These are phyloP conservation scores for Amoebophrya sp. DNA, from an alignment of 169 alveolate genomes.

Conservation along the genomic window DNA sequence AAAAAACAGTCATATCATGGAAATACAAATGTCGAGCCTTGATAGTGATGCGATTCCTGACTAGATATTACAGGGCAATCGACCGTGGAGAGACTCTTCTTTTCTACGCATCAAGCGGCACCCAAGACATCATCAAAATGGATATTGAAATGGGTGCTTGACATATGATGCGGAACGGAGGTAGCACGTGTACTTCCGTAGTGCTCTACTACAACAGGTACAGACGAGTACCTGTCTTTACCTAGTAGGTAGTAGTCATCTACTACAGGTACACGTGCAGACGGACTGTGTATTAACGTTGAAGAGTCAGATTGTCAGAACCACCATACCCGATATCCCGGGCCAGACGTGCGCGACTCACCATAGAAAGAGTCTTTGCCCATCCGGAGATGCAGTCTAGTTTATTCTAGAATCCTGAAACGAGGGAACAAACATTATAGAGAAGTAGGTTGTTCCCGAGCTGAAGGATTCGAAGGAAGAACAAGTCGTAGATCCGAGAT, in stretches of 20 bases:
- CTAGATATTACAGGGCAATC: not conserved
- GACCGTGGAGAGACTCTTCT: not conserved
- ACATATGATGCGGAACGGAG: constrained; percentile 12
- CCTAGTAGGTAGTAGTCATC: not conserved
- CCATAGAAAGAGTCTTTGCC: not conserved
- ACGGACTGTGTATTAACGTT: no score
- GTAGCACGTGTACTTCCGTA: no score
- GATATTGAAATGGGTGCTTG: not conserved
- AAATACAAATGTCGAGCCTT: not conserved
- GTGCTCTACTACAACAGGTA: no score
- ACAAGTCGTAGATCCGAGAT: no score
- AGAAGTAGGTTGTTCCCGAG: not conserved
- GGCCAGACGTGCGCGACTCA: not conserved
- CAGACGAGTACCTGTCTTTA: not conserved
- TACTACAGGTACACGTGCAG: no score
- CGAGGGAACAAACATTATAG: not conserved
- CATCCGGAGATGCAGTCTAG: not conserved
- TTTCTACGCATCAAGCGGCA: constrained; percentile 8
- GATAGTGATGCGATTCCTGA: constrained; percentile 17
- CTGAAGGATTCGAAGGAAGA: constrained; percentile 19
- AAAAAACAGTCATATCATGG: no score
- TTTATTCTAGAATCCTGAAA: not conserved
- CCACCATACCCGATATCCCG: no score
- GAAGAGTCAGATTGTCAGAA: no score
- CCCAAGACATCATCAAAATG: not conserved